Conservation (phyloP, 768 basidiomycete genomes). For the Rhodotorula sphaerocarpa region DNA sequence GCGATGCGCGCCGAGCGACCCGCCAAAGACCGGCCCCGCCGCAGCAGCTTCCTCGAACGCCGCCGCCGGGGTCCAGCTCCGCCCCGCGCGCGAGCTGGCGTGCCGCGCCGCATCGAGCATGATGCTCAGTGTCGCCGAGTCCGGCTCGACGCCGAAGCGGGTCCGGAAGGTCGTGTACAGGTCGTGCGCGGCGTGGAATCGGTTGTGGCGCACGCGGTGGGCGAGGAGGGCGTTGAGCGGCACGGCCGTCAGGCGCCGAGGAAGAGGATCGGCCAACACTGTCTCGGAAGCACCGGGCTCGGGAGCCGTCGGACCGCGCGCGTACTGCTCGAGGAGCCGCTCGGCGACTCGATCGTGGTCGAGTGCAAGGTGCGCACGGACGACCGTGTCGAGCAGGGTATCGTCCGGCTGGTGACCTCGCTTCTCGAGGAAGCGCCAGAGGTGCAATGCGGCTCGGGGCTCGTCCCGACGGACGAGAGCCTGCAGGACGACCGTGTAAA, state of each 20-base stretch:
- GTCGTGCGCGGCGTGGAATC: neutral
- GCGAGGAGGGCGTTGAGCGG: slow-evolving; percentile 25
- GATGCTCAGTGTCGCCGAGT: slow-evolving; percentile 27
- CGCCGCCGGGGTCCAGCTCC: slow-evolving; percentile 8
- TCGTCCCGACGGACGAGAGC: slow-evolving; percentile 9
- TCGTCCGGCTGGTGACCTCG: slow-evolving; percentile 6
- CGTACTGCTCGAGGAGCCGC: neutral
- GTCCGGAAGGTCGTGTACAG: neutral
- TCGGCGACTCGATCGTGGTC: neutral
- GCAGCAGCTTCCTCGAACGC: neutral
- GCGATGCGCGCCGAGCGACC: neutral
- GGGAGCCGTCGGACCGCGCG: no score
- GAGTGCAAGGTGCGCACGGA: slow-evolving; percentile 1
- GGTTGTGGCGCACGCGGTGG: neutral
- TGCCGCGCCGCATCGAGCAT: slow-evolving; percentile 28
- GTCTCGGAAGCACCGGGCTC: no score
- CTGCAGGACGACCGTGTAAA: slow-evolving; percentile 27
- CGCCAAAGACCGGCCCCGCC: neutral
- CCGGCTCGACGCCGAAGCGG: slow-evolving; percentile 16
- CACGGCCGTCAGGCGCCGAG: no score
- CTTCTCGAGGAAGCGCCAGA: slow-evolving; percentile 7
- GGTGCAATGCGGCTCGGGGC: neutral
- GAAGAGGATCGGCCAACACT: no score
- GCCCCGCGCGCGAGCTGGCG: slow-evolving; percentile 18
- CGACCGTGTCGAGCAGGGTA: slow-evolving; percentile 12